phyloP scores from a whole-genome alignment of 768 basidiomycete species.

The Cystoderma amianthinum region DNA sequence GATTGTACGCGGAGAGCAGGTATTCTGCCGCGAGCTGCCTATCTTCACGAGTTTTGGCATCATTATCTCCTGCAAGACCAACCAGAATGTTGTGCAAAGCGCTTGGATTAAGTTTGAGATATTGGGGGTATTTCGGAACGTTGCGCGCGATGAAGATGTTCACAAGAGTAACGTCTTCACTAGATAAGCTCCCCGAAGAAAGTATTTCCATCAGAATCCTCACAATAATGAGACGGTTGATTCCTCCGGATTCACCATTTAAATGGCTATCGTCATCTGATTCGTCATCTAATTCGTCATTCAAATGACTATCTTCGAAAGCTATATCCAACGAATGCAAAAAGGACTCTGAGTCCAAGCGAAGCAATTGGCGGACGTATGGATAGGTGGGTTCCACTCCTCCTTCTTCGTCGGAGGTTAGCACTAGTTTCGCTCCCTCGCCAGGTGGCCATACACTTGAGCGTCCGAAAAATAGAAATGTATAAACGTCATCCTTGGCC shows the following conservation, averaged over 20 bases:
- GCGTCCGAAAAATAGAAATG: conserved; percentile 78
- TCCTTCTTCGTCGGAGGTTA: conserved; percentile 71
- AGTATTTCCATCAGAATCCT: conserved; percentile 80
- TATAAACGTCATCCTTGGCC: conserved; percentile 73
- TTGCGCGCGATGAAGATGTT: conserved; percentile 97
- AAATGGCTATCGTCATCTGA: no score
- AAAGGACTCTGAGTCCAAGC: conserved; percentile 90
- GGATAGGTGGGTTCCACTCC: conserved; percentile 83
- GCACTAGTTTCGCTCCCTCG: conserved; percentile 62
- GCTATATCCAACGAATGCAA: conserved; percentile 91
- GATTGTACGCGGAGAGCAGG: conserved; percentile 86
- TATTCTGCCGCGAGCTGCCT: conserved; percentile 93
- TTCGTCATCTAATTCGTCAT: no score
- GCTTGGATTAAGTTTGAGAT: conserved; percentile 60
- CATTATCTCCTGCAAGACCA: conserved; percentile 68
- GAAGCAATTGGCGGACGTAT: conserved; percentile 76
- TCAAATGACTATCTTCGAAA: conserved; percentile 89
- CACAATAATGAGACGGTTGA: conserved; percentile 76
- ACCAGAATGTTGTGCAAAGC: conserved; percentile 71
- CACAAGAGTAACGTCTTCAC: conserved; percentile 72
- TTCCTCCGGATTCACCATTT: conserved; percentile 45
- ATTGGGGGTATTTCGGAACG: conserved; percentile 93
- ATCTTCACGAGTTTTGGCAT: conserved; percentile 81
- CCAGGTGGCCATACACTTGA: conserved; percentile 74
- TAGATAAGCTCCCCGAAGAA: conserved; percentile 43